Evolutionary conservation across 2,329 filamentous ascomycete genomes (phyloP).

Genomic region (Teratosphaeriaceae sp.): DNA sequence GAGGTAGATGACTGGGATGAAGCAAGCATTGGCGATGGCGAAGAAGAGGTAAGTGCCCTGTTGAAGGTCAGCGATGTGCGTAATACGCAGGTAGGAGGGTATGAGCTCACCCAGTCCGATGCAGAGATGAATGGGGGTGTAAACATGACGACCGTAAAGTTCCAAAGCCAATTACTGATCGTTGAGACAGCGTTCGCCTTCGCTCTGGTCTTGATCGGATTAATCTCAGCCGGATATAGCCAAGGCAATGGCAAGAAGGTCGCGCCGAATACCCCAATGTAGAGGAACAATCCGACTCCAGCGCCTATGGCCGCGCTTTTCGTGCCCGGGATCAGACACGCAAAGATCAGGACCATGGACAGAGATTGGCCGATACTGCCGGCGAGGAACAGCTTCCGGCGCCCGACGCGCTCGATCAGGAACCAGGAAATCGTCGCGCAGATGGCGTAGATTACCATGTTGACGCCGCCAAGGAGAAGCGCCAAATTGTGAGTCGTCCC

Average conservation of each 20-base stretch:
- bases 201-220: constrained; percentile 49
- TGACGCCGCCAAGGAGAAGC: constrained; percentile 41
- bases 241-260: constrained; percentile 33
- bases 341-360: constrained; percentile 46
- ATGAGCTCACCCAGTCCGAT: too few species aligned
- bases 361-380: constrained; percentile 46
- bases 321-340: constrained; percentile 33
- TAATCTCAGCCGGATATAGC: constrained; percentile 34
- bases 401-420: constrained; percentile 55
- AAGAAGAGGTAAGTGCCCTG: too few species aligned
- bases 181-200: constrained; percentile 51
- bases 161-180: constrained; percentile 46
- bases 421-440: constrained; percentile 56
- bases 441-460: constrained; percentile 52
- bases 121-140: constrained; percentile 35
- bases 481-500: constrained; percentile 34
- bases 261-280: constrained; percentile 62
- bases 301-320: constrained; percentile 37
- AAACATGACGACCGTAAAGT: constrained; percentile 36
- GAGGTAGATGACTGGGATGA: constrained; percentile 51
- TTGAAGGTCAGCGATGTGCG: too few species aligned
- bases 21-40: constrained; percentile 44
- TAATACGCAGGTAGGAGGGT: too few species aligned
- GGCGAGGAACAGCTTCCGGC: constrained; percentile 35
- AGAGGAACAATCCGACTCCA: constrained; percentile 58